Conservation (phyloP, 2,329 filamentous ascomycete species). For the Epicoccum nigrum region DNA sequence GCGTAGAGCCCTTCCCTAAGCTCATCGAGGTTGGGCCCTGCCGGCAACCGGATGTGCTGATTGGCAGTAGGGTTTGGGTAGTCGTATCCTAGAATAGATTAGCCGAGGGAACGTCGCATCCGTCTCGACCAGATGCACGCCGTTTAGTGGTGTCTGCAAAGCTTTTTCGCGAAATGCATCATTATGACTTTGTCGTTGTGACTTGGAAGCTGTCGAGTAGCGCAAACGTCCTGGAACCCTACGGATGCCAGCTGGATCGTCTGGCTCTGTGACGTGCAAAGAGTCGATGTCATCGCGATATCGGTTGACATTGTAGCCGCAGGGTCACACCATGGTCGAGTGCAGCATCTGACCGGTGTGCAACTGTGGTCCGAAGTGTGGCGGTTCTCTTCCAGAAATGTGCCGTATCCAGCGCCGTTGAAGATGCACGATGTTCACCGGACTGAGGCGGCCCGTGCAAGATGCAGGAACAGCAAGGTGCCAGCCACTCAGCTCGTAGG, state of each 20-base stretch:
- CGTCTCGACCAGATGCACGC: slow-evolving; percentile 4
- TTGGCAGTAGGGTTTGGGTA: slow-evolving; percentile 14
- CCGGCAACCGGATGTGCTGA: slow-evolving; percentile 18
- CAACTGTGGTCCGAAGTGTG: not conserved
- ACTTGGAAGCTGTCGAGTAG: not conserved
- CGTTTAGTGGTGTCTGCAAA: slow-evolving; percentile 7
- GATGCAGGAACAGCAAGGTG: slow-evolving; percentile 10
- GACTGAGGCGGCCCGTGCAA: not conserved
- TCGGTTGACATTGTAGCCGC: not conserved
- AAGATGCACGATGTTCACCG: slow-evolving; percentile 7
- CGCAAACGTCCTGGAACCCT: not conserved
- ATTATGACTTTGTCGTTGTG: slow-evolving; percentile 2
- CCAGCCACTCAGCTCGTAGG: slow-evolving; percentile 6
- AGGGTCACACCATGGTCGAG: not conserved
- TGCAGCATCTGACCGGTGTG: not conserved
- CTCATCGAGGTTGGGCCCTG: not conserved
- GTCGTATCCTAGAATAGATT: slow-evolving; percentile 19
- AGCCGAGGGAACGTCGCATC: slow-evolving; percentile 17
- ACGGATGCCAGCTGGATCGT: not conserved
- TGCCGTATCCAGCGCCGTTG: not conserved
- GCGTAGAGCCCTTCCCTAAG: not conserved
- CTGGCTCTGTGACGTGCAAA: slow-evolving; percentile 1
- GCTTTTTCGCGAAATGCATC: slow-evolving; percentile 6
- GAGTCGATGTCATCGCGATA: not conserved
- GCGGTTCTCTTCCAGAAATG: not conserved